These are phyloP conservation scores for Eudorina sp. DNA, from an alignment of 139 green algal species.

Conservation along the genomic window DNA sequence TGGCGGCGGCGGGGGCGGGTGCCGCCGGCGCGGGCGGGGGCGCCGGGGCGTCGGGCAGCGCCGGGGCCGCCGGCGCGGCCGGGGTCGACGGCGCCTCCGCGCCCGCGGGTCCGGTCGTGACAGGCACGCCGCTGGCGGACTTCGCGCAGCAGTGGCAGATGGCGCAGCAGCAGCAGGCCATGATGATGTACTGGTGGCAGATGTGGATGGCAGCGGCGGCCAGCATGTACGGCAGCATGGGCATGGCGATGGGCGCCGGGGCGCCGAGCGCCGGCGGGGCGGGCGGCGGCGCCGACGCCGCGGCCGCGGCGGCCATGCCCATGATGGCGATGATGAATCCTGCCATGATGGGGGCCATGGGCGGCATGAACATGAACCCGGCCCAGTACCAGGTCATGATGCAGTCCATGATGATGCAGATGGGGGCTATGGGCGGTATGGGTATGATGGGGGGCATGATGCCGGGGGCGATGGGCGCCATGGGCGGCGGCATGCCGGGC, in stretches of 20 bases:
- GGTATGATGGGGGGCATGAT: slow-evolving; percentile 21
- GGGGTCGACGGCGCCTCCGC: background rate
- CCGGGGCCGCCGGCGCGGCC: background rate
- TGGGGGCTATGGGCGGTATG: slow-evolving; percentile 25
- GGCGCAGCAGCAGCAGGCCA: slow-evolving; percentile 62
- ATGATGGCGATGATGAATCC: slow-evolving; percentile 23
- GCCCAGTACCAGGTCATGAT: slow-evolving; percentile 27
- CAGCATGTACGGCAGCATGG: slow-evolving; percentile 46
- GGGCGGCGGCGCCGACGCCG: background rate
- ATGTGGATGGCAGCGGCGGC: slow-evolving; percentile 47
- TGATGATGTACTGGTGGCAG: slow-evolving; percentile 63
- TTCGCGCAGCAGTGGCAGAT: slow-evolving; percentile 68
- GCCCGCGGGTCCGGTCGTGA: slow-evolving; percentile 42
- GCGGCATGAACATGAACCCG: background rate
- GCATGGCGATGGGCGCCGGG: slow-evolving; percentile 13
- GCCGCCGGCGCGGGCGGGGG: background rate
- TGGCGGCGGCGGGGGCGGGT: background rate
- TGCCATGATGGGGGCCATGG: slow-evolving; percentile 8
- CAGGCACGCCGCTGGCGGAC: slow-evolving; percentile 60
- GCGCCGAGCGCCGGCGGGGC: background rate
- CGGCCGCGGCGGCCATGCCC: background rate
- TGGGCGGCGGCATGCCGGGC: slow-evolving; percentile 3
- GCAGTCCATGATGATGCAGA: slow-evolving; percentile 45
- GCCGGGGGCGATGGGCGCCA: slow-evolving; percentile 25
- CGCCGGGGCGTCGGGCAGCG: background rate